Evolutionary conservation across 2,329 filamentous ascomycete species (phyloP).

Genomic region (Cordyceps militaris): DNA sequence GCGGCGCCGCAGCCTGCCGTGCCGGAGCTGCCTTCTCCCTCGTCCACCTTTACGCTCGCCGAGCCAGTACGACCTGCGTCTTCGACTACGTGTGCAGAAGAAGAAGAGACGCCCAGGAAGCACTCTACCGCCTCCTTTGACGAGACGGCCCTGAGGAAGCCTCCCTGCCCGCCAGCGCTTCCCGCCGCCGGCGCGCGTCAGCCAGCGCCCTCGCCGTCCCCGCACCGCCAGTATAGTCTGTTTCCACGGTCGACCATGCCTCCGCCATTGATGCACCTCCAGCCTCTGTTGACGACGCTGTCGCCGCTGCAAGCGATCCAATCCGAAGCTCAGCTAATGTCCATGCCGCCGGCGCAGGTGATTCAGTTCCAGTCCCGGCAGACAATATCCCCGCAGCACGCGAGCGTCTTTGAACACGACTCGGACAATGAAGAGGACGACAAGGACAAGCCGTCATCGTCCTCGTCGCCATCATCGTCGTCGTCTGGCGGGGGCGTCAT

Average conservation of each 20-base stretch:
- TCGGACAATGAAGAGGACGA: conserved; percentile 11
- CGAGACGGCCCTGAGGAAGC: neutral
- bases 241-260: neutral
- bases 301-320: no score
- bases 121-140: neutral
- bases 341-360: neutral
- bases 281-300: neutral
- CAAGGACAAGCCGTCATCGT: conserved; percentile 9
- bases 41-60: neutral
- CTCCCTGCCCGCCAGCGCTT: neutral
- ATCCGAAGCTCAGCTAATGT: no score
- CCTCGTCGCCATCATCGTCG: neutral
- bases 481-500: conserved; percentile 20
- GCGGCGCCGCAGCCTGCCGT: no score
- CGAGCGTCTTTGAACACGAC: conserved; percentile 1
- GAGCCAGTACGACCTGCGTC: neutral
- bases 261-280: neutral
- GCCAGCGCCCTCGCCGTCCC: neutral
- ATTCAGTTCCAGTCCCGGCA: neutral
- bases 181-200: neutral
- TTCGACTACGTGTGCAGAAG: no score
- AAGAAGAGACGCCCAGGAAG: no score
- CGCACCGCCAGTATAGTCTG: neutral
- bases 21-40: neutral
- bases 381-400: neutral